Evolutionary conservation across 768 basidiomycete genomes (phyloP).

Genomic region (Botryobasidium botryosum): DNA sequence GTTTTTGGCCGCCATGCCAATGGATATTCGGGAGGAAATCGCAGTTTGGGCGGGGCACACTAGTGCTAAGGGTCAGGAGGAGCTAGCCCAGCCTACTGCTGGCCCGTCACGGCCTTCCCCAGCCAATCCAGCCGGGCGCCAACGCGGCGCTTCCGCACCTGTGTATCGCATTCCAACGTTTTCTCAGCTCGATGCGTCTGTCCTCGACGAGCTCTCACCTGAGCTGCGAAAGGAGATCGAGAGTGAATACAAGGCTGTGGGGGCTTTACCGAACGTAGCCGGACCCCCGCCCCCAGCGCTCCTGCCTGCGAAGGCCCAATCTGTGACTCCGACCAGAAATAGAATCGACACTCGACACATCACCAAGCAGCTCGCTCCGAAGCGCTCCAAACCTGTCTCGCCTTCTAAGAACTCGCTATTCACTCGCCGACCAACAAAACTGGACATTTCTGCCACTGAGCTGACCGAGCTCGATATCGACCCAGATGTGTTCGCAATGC

Average conservation of each 20-base stretch:
- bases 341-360: constrained; percentile 37
- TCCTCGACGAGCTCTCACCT: constrained; percentile 52
- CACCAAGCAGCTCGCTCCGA: constrained; percentile 45
- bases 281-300: neutral
- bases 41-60: constrained; percentile 18
- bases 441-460: constrained; percentile 37
- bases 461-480: constrained; percentile 55
- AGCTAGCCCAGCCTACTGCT: constrained; percentile 37
- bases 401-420: constrained; percentile 25
- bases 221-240: constrained; percentile 49
- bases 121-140: no score
- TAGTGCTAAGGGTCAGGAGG: neutral
- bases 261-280: no score
- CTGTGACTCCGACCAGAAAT: constrained; percentile 15
- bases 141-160: no score
- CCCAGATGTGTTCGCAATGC: constrained; percentile 42
- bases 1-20: no score
- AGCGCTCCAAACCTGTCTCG: constrained; percentile 26
- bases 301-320: constrained; percentile 8
- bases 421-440: constrained; percentile 16
- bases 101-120: no score
- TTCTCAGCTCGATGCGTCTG: constrained; percentile 59
- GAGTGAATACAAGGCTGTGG: constrained; percentile 1
- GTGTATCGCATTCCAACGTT: no score
- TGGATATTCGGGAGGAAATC: constrained; percentile 11